Evolutionary conservation across 768 basidiomycete genomes (phyloP).

Genomic region (Melanogaster broomeanus): DNA sequence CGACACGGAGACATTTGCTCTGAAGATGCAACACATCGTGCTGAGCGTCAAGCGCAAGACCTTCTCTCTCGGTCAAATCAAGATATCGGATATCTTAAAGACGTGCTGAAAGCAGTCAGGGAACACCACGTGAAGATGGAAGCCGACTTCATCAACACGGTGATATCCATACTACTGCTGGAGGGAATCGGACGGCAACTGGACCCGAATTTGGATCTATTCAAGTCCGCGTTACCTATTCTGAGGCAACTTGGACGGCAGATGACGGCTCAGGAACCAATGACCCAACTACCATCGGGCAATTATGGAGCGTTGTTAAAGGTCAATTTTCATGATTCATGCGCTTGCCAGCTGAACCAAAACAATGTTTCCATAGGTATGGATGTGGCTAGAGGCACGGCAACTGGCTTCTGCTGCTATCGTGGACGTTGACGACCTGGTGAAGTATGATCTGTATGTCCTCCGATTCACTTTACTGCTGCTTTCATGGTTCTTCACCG

Average conservation of each 20-base stretch:
- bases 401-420: constrained; percentile 80
- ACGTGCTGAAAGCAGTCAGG: constrained; percentile 84
- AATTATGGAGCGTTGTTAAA: constrained; percentile 88
- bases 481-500: constrained; percentile 13
- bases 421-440: constrained; percentile 79
- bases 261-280: constrained; percentile 76
- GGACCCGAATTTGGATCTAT: constrained; percentile 90
- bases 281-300: constrained; percentile 61
- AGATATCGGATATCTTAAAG: constrained; percentile 92
- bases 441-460: constrained; percentile 85
- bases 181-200: constrained; percentile 96
- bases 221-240: constrained; percentile 94
- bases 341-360: background rate
- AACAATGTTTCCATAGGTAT: constrained; percentile 53
- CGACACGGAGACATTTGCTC: constrained; percentile 92
- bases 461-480: background rate
- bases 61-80: constrained; percentile 95
- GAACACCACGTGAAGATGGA: constrained; percentile 98
- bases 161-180: constrained; percentile 88
- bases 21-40: constrained; percentile 97
- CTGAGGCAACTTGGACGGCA: constrained; percentile 88
- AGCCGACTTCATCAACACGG: constrained; percentile 97
- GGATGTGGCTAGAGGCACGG: constrained; percentile 93
- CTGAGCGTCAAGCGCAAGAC: constrained; percentile 94
- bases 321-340: constrained; percentile 46